Percentiles rank a stretch among this genome's conserved stretches.
phyloP scores from a whole-genome alignment of 2,329 filamentous ascomycete species.

The Nothopassalora personata region DNA sequence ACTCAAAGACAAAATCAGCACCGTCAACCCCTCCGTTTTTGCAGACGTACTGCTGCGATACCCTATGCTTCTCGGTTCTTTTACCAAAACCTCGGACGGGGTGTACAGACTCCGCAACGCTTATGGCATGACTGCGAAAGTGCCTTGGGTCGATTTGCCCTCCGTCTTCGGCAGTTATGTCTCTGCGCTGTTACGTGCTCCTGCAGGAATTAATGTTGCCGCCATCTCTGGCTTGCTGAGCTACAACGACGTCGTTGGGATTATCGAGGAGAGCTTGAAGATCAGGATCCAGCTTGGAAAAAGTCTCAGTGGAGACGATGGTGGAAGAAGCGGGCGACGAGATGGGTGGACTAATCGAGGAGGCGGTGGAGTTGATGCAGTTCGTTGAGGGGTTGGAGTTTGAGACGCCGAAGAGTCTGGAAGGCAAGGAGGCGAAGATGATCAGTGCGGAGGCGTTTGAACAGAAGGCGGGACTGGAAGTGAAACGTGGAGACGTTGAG shows the following conservation, averaged over 20 bases:
- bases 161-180: constrained; percentile 8
- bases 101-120: neutral
- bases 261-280: neutral
- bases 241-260: neutral
- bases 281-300: neutral
- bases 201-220: constrained; percentile 2
- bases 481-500: neutral
- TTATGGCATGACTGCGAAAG: neutral
- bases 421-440: neutral
- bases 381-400: neutral
- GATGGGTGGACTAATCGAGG: neutral
- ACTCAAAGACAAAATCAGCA: constrained; percentile 12
- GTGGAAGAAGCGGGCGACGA: neutral
- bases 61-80: neutral
- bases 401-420: neutral
- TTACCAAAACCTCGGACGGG: constrained; percentile 1
- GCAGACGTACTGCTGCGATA: neutral
- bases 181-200: constrained; percentile 8
- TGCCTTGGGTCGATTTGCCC: constrained; percentile 12
- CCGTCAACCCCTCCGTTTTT: constrained; percentile 8
- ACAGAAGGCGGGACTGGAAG: neutral
- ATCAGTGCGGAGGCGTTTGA: neutral
- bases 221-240: neutral
- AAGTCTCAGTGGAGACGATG: neutral
- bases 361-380: neutral